Percentiles rank a stretch among this genome's conserved stretches.
Conservation (phyloP, 306 rosid genomes). For the Herpetospermum pedunculosum region DNA sequence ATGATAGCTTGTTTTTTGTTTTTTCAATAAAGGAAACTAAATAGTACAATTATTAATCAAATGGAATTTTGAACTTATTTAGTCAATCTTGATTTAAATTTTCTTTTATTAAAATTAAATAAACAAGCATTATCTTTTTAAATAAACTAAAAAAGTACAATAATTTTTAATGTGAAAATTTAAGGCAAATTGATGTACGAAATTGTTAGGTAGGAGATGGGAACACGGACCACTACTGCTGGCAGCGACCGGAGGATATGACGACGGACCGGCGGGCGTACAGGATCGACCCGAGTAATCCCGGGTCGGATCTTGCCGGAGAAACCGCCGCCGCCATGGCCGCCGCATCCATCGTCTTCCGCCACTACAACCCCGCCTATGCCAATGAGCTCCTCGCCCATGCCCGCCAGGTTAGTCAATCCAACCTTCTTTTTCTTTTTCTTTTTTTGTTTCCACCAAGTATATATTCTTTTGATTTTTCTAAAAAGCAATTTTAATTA, state of each 20-base stretch:
- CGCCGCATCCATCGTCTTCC: slow-evolving; percentile 90
- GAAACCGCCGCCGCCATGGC: slow-evolving; percentile 99
- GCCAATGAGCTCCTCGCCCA: slow-evolving; percentile 64
- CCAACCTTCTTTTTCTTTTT: neutral
- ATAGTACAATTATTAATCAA: neutral
- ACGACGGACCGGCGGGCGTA: slow-evolving; percentile 92
- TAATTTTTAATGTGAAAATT: neutral
- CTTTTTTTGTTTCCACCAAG: too few relatives aligned
- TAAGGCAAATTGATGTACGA: neutral
- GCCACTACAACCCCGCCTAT: slow-evolving; percentile 65
- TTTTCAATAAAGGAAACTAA: neutral
- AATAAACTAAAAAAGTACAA: neutral
- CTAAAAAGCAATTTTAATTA: neutral
- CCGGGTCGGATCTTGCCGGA: slow-evolving; percentile 98
- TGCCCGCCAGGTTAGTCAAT: slow-evolving; percentile 56
- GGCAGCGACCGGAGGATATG: slow-evolving; percentile 99
- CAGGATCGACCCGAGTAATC: slow-evolving; percentile 75
- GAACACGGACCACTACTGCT: slow-evolving; percentile 86
- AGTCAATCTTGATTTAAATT: neutral
- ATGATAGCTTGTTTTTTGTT: neutral
- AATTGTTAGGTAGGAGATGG: slow-evolving; percentile 87
- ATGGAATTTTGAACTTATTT: neutral
- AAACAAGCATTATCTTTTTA: neutral
- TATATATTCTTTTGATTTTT: neutral
- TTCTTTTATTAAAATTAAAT: neutral